Evolutionary conservation across 2,329 filamentous ascomycete genomes (phyloP).

Genomic region (Cercospora brassicicola): DNA sequence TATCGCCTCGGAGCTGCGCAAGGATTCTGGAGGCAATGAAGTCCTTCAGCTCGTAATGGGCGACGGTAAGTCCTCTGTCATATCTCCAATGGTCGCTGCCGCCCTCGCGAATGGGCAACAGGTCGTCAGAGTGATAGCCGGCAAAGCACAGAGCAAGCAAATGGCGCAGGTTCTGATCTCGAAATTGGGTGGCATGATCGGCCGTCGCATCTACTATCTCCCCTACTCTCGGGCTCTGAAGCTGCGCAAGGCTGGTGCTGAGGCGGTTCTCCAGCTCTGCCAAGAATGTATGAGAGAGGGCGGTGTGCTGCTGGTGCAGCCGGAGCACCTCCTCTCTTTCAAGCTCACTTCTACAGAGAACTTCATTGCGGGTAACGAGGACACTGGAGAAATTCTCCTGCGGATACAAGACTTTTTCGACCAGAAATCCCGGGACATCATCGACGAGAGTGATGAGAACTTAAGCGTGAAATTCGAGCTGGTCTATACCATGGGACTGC

Average conservation of each 20-base stretch:
- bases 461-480: conserved; percentile 45
- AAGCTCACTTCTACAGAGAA: conserved; percentile 62
- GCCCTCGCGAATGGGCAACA: conserved; percentile 42
- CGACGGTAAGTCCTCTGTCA: conserved; percentile 68
- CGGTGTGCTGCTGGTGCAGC: conserved; percentile 61
- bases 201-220: conserved; percentile 57
- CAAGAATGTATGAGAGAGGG: conserved; percentile 43
- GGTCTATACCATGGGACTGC: conserved; percentile 48
- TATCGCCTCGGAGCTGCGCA: conserved; percentile 62
- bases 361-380: conserved; percentile 49
- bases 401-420: conserved; percentile 54
- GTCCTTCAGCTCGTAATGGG: conserved; percentile 71
- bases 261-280: conserved; percentile 44
- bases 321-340: conserved; percentile 66
- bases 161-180: conserved; percentile 58
- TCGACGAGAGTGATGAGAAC: conserved; percentile 60
- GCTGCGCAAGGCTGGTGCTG: conserved; percentile 37
- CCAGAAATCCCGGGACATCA: conserved; percentile 56
- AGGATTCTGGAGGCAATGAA: conserved; percentile 50
- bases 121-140: conserved; percentile 57
- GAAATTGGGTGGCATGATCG: conserved; percentile 56
- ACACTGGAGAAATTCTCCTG: conserved; percentile 53
- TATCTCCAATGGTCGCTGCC: conserved; percentile 63
- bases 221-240: conserved; percentile 58
- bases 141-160: conserved; percentile 57